A percentile compares a stretch with the other conserved stretches of the same genome.
Conservation (phyloP, 129 eudicot species). For the Pittosporum tobira region DNA sequence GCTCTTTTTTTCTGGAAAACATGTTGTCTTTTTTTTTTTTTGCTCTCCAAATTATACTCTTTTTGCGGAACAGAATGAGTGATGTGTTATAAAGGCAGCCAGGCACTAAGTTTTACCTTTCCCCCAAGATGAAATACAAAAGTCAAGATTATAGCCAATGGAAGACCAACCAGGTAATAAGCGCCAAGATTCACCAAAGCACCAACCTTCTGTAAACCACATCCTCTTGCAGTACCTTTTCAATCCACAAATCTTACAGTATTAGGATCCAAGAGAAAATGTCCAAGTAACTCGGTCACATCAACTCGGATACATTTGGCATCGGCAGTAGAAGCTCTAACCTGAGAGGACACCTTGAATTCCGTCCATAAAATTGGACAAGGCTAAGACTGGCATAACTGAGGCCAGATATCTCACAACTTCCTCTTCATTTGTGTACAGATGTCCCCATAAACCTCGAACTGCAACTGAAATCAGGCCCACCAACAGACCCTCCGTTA, state of each 20-base stretch:
- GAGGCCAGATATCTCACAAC: slow-evolving; percentile 26
- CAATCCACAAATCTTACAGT: neutral
- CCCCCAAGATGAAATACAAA: slow-evolving; percentile 23
- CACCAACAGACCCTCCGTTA: no score
- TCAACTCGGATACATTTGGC: neutral
- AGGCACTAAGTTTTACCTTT: no score
- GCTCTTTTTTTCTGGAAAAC: no score
- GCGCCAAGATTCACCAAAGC: slow-evolving; percentile 38
- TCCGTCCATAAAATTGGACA: slow-evolving; percentile 19
- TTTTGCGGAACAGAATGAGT: no score
- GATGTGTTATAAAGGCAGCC: no score
- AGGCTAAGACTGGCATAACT: no score
- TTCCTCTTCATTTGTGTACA: slow-evolving; percentile 18
- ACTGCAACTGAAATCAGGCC: slow-evolving; percentile 16
- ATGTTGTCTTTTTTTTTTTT: no score
- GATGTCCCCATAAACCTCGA: slow-evolving; percentile 16
- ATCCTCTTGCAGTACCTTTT: slow-evolving; percentile 40
- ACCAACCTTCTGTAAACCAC: slow-evolving; percentile 30
- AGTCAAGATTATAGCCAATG: slow-evolving; percentile 23
- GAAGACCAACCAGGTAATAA: slow-evolving; percentile 27
- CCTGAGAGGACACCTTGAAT: slow-evolving; percentile 27
- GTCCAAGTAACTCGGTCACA: neutral
- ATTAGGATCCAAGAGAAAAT: no score
- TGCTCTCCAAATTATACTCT: no score
- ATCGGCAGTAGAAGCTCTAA: neutral